Percentiles rank a stretch among this genome's conserved stretches.
Conservation (phyloP, 805 yeast genomes). For the Teunomyces stri region DNA sequence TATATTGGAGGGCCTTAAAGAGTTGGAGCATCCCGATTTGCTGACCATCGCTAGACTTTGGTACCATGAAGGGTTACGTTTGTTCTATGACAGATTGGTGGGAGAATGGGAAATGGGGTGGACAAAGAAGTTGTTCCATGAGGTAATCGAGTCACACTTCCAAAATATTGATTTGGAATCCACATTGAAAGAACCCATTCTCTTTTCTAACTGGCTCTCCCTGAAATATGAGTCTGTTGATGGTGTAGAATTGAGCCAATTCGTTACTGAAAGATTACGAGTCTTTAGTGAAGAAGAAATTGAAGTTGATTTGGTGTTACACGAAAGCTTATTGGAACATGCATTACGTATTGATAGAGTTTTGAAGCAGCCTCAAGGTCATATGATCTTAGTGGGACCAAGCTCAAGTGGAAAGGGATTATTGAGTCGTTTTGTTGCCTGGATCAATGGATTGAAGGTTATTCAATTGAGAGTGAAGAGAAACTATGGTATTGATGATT, state of each 20-base stretch:
- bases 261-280: constrained; percentile 60
- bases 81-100: constrained; percentile 73
- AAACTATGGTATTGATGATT: constrained; percentile 56
- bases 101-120: constrained; percentile 43
- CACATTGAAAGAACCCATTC: constrained; percentile 49
- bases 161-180: constrained; percentile 39
- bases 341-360: constrained; percentile 79
- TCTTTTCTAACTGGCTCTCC: constrained; percentile 76
- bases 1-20: constrained; percentile 50
- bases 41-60: constrained; percentile 59
- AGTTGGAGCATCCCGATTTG: constrained; percentile 28
- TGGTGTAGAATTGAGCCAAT: constrained; percentile 45
- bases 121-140: constrained; percentile 40
- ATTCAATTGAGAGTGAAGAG: constrained; percentile 57
- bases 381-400: constrained; percentile 79
- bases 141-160: constrained; percentile 40
- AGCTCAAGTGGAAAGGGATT: constrained; percentile 81
- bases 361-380: constrained; percentile 83
- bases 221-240: constrained; percentile 57
- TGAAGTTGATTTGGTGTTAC: constrained; percentile 57
- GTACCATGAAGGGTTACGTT: constrained; percentile 77
- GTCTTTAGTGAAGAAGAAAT: constrained; percentile 79
- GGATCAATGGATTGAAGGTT: constrained; percentile 79
- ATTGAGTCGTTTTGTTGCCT: constrained; percentile 75
- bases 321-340: constrained; percentile 71